Base-by-base conservation (phyloP, 345 rosid species). In the Camelina sativa region DNA sequence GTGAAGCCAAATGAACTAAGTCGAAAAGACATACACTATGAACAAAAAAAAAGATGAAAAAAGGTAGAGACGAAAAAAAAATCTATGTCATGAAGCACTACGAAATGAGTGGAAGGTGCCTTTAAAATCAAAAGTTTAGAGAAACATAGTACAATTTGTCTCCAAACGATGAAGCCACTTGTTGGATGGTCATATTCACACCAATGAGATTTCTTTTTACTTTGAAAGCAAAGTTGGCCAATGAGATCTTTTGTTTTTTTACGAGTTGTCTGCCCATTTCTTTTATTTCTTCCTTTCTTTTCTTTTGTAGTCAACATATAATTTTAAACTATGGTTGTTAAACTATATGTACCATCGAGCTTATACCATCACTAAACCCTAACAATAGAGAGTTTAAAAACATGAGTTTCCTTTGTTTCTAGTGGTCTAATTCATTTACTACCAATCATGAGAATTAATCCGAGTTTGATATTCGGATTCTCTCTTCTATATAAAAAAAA, bases 71-170 rank as follows among this genome's bases (percentile, higher is more conserved):
- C 11, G 5, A 10, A 28, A 62, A 38, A 8, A 38, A 38, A 22
- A 22, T 2, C 48, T 6, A 16, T 70, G 80, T 63, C 80, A 76
- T 32, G 25, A 69, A 54, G 65, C 80, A 76, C 38, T 55, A 56
- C 8, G 35, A 48, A 76, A 76, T 69, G 51, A 62, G 53, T 76
- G 75, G 6, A 56, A 69, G 64, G 47, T 55, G 76, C 80, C 51
- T 28, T 48, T 47, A 70, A 43, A 57, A 28, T 17, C 53, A 40
- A 28, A 28, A 48, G 73, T 72, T 72, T 50, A 44, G 54, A 58
- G 54, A 60, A 56, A 76, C 80, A 76, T 72, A 20, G 73, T 77
- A 77, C 81, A 77, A 23, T 65, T 59, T 65, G 73, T 77, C 73
- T 65, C 73, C 55, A 65, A 65, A 50, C 13, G 68, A 72, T 59